Conservation (phyloP, 2,329 filamentous ascomycete species). For the Trichoderma pleuroti region DNA sequence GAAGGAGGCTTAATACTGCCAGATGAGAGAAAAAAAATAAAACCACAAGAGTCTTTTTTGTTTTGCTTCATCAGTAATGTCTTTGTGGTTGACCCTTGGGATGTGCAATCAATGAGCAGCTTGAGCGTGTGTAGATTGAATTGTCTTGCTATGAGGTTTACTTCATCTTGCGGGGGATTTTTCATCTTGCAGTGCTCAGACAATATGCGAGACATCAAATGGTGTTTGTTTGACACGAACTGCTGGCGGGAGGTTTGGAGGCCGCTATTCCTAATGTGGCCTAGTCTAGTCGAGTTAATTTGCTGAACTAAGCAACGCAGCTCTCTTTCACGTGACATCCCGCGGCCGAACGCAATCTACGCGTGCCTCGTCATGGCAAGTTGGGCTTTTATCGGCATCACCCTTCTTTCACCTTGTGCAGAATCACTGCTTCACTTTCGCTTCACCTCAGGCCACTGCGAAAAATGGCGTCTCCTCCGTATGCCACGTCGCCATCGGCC, state of each 20-base stretch:
- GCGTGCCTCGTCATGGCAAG: conserved; percentile 5
- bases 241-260: too few relatives aligned
- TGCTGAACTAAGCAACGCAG: neutral
- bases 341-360: conserved; percentile 4
- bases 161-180: neutral
- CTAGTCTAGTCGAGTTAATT: neutral
- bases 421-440: neutral
- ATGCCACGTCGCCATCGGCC: conserved; percentile 47
- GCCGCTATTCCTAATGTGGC: neutral
- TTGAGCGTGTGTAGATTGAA: neutral
- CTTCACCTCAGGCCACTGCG: neutral
- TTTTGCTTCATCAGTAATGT: neutral
- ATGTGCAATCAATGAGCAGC: neutral
- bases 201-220: neutral
- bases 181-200: neutral
- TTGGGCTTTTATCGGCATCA: conserved; percentile 4
- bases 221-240: neutral
- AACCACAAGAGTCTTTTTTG: neutral
- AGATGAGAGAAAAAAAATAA: neutral
- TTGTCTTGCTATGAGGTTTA: neutral
- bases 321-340: conserved; percentile 9
- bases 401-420: neutral
- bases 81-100: neutral
- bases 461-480: conserved; percentile 55
- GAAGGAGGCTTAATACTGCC: neutral